Percentiles rank a stretch among this genome's conserved stretches.
Evolutionary conservation across 2,329 filamentous ascomycete genomes (phyloP).

Genomic region (Sporothrix globosa): DNA sequence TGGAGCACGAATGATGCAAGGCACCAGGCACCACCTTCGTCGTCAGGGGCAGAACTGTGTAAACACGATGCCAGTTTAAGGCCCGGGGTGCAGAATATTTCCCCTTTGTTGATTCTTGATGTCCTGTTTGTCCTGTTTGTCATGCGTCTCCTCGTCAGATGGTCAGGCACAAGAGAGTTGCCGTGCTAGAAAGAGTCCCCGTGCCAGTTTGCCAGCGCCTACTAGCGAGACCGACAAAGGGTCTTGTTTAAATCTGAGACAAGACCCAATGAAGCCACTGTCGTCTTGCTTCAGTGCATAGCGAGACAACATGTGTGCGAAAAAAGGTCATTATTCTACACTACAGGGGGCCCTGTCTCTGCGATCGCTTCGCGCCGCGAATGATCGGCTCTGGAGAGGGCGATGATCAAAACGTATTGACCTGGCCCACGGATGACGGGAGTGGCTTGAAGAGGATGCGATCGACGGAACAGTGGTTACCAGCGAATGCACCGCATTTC

Average conservation of each 20-base stretch:
- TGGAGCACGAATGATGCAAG: constrained; percentile 18
- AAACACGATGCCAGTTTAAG: neutral
- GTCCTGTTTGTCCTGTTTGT: constrained; percentile 9
- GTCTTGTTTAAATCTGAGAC: neutral
- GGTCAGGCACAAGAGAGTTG: neutral
- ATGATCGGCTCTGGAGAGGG: constrained; percentile 17
- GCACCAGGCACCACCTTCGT: neutral
- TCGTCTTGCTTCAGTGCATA: too few species aligned
- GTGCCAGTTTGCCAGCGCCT: too few species aligned
- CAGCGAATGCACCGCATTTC: constrained; percentile 11
- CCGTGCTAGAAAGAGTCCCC: neutral
- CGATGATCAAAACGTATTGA: constrained; percentile 8
- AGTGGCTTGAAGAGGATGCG: constrained; percentile 14
- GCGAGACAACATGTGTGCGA: neutral
- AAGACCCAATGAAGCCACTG: neutral
- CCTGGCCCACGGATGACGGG: constrained; percentile 1
- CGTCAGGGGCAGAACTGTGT: neutral
- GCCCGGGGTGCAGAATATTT: neutral
- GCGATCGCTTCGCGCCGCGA: neutral
- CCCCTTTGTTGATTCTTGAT: neutral
- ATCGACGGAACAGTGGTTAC: constrained; percentile 6
- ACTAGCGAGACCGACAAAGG: too few species aligned
- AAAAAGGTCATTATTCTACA: neutral
- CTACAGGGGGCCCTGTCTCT: constrained; percentile 7
- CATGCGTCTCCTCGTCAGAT: neutral